Percentiles rank a stretch among this genome's conserved stretches.
Conservation (phyloP, 2,329 filamentous ascomycete species). For the Aspergillus novofumigatus region DNA sequence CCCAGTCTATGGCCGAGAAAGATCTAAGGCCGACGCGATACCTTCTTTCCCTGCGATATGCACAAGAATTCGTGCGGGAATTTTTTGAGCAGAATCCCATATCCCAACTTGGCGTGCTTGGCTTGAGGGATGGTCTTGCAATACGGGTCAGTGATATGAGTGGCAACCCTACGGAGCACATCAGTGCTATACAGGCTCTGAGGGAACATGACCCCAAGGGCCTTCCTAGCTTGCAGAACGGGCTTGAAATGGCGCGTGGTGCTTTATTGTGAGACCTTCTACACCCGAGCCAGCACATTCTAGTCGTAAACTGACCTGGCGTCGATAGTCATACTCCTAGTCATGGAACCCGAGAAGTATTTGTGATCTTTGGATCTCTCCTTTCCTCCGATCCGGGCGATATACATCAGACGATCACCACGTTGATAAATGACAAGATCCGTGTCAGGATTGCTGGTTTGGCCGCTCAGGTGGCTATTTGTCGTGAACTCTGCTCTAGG, state of each 20-base stretch:
- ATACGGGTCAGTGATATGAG: constrained; percentile 82
- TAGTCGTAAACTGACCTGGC: constrained; percentile 3
- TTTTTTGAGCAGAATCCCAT: constrained; percentile 99
- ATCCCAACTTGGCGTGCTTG: constrained; percentile 86
- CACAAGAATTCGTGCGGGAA: constrained; percentile 82
- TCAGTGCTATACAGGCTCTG: constrained; percentile 68
- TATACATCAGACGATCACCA: constrained; percentile 82
- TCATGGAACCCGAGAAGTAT: constrained; percentile 88
- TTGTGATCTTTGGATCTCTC: constrained; percentile 87
- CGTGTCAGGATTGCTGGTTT: constrained; percentile 86
- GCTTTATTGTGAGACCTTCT: constrained; percentile 65
- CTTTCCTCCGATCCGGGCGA: constrained; percentile 90
- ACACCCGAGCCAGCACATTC: not conserved
- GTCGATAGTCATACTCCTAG: constrained; percentile 71
- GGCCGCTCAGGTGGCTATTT: constrained; percentile 87
- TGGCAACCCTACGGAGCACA: constrained; percentile 85
- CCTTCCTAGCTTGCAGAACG: constrained; percentile 83
- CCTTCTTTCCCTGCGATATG: constrained; percentile 74
- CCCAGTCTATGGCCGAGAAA: constrained; percentile 90
- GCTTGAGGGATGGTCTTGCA: constrained; percentile 88
- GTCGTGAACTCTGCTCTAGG: constrained; percentile 77
- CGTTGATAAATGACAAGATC: constrained; percentile 76
- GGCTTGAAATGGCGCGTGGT: constrained; percentile 89
- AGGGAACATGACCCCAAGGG: constrained; percentile 66
- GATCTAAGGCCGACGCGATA: constrained; percentile 87